These are phyloP conservation scores for Salix caprea DNA, from an alignment of 345 rosid genomes.

Conservation along the genomic window DNA sequence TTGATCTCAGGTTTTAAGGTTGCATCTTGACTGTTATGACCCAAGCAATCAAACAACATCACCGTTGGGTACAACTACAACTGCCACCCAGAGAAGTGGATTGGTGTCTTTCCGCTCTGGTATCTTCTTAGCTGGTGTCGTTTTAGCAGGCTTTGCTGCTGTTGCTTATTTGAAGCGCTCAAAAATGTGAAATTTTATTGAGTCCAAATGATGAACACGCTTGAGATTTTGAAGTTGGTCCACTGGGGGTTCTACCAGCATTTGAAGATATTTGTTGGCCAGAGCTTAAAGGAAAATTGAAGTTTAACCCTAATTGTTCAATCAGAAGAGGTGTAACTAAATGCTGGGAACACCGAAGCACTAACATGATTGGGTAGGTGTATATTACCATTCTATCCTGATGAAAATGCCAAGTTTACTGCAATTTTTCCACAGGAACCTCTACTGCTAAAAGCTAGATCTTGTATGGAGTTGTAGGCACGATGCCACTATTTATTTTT, in stretches of 20 bases:
- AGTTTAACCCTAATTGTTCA: not conserved
- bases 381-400: not conserved
- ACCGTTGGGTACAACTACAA: slow-evolving; percentile 9
- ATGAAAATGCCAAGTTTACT: not conserved
- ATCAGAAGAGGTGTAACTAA: not conserved
- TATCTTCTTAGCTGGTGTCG: slow-evolving; percentile 57
- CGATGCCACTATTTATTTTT: not conserved
- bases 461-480: not conserved
- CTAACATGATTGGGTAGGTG: not conserved
- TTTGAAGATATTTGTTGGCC: not conserved
- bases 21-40: slow-evolving; percentile 64
- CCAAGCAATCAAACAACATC: slow-evolving; percentile 24
- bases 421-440: not conserved
- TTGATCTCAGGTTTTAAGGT: slow-evolving; percentile 53
- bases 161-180: slow-evolving; percentile 72
- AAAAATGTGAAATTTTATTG: slow-evolving; percentile 35
- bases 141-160: slow-evolving; percentile 56
- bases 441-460: not conserved
- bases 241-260: not conserved
- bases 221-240: not conserved
- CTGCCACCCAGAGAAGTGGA: slow-evolving; percentile 23
- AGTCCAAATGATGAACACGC: slow-evolving; percentile 9
- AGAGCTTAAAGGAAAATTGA: not conserved
- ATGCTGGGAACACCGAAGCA: not conserved
- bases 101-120: slow-evolving; percentile 39